Conservation (phyloP, 805 yeast species). For the Metschnikowia kunwiensis region DNA sequence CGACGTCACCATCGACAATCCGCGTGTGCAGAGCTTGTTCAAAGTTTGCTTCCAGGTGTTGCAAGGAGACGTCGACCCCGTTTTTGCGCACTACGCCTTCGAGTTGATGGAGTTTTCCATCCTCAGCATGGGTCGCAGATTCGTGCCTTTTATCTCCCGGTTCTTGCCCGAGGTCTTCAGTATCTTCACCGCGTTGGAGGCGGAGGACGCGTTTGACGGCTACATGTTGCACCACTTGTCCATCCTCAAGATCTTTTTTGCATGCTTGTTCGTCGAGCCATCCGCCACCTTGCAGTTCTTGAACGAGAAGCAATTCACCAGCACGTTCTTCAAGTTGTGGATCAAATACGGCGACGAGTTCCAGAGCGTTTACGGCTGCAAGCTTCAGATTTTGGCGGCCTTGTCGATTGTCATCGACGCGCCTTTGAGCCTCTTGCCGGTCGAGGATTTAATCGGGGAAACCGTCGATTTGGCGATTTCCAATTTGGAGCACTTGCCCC, state of each 20-base stretch:
- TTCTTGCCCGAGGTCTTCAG: constrained; percentile 36
- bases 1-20: constrained; percentile 35
- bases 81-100: constrained; percentile 39
- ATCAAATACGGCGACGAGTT: constrained; percentile 44
- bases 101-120: constrained; percentile 37
- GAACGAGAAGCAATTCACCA: constrained; percentile 35
- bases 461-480: constrained; percentile 39
- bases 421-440: constrained; percentile 27
- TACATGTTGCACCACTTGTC: constrained; percentile 43
- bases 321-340: constrained; percentile 46
- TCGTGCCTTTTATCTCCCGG: constrained; percentile 30
- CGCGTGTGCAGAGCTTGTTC: constrained; percentile 37
- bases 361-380: constrained; percentile 55
- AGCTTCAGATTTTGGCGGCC: constrained; percentile 48
- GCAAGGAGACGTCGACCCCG: constrained; percentile 37
- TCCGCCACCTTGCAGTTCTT: constrained; percentile 33
- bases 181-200: constrained; percentile 33
- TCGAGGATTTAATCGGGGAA: constrained; percentile 35
- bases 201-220: constrained; percentile 41
- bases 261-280: constrained; percentile 40
- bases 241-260: constrained; percentile 43
- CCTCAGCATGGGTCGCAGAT: constrained; percentile 30
- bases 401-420: constrained; percentile 37
- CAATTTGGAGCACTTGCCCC: constrained; percentile 45
- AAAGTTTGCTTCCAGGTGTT: constrained; percentile 35